These are phyloP conservation scores for Karstenula rhodostoma DNA, from an alignment of 2,329 filamentous ascomycete genomes.

Conservation along the genomic window DNA sequence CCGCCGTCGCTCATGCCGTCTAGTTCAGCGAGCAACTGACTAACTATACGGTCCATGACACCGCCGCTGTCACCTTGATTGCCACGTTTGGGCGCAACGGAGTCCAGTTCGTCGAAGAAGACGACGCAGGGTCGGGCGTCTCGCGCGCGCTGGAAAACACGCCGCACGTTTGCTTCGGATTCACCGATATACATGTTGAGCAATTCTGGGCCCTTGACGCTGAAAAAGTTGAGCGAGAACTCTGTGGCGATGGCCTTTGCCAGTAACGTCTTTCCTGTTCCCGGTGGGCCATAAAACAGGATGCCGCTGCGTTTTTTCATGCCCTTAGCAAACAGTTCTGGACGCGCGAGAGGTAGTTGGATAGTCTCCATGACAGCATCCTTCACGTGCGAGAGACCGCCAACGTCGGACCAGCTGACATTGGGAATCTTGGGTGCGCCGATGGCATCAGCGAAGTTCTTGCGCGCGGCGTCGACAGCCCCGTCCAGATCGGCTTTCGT, in stretches of 20 bases:
- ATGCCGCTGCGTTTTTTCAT: slow-evolving; percentile 98
- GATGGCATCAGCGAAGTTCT: slow-evolving; percentile 98
- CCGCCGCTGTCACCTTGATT: slow-evolving; percentile 97
- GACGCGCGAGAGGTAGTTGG: slow-evolving; percentile 87
- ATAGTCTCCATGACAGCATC: slow-evolving; percentile 98
- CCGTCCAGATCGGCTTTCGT: slow-evolving; percentile 85
- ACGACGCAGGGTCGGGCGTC: slow-evolving; percentile 89
- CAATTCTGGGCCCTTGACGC: slow-evolving; percentile 88
- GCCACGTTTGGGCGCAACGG: slow-evolving; percentile 92
- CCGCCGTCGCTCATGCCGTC: slow-evolving; percentile 97
- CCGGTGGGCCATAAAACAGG: slow-evolving; percentile 88
- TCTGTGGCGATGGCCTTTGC: slow-evolving; percentile 94
- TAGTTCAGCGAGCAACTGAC: slow-evolving; percentile 90
- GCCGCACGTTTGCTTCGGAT: slow-evolving; percentile 88
- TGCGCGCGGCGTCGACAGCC: slow-evolving; percentile 94
- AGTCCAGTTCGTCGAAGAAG: slow-evolving; percentile 93
- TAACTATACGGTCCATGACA: slow-evolving; percentile 98
- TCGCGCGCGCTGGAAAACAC: slow-evolving; percentile 86
- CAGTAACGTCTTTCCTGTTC: slow-evolving; percentile 90
- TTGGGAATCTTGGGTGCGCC: slow-evolving; percentile 98
- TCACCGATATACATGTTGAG: slow-evolving; percentile 98
- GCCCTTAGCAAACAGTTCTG: slow-evolving; percentile 93
- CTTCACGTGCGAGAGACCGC: slow-evolving; percentile 91
- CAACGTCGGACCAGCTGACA: slow-evolving; percentile 95
- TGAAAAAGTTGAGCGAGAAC: slow-evolving; percentile 94